Percentiles rank a stretch among this genome's conserved stretches.
phyloP scores from a whole-genome alignment of 2,329 filamentous ascomycete genomes.

The Ploettnerulaceae sp. region DNA sequence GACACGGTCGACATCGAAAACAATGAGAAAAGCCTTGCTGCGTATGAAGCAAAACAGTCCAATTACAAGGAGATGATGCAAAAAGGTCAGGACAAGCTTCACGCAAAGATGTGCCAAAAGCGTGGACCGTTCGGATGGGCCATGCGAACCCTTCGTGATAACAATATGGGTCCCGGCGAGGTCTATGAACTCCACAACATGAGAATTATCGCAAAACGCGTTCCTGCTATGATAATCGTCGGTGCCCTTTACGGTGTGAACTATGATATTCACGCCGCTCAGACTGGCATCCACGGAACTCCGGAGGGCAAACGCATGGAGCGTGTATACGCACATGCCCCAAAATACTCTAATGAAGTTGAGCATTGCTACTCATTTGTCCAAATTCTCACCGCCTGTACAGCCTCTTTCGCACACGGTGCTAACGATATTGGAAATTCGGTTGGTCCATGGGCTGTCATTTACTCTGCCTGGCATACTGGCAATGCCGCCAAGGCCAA shows the following conservation, averaged over 20 bases:
- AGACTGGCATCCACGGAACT: slow-evolving; percentile 64
- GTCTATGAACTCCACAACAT: slow-evolving; percentile 74
- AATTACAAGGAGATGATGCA: slow-evolving; percentile 58
- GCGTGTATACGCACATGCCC: slow-evolving; percentile 56
- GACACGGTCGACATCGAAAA: slow-evolving; percentile 27
- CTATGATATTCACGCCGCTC: slow-evolving; percentile 78
- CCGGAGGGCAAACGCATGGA: slow-evolving; percentile 70
- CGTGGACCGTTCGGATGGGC: slow-evolving; percentile 74
- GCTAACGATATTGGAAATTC: slow-evolving; percentile 74
- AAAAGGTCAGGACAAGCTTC: slow-evolving; percentile 51
- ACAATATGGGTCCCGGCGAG: slow-evolving; percentile 66
- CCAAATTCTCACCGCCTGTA: slow-evolving; percentile 49
- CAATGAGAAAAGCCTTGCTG: slow-evolving; percentile 42
- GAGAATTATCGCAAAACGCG: slow-evolving; percentile 54
- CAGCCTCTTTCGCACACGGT: slow-evolving; percentile 55
- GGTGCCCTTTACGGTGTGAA: slow-evolving; percentile 60
- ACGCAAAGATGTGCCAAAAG: slow-evolving; percentile 57
- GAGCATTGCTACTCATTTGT: slow-evolving; percentile 56
- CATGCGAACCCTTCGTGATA: slow-evolving; percentile 70
- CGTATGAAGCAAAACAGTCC: no score
- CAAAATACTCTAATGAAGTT: slow-evolving; percentile 65
- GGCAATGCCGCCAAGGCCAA: slow-evolving; percentile 57
- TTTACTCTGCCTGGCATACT: slow-evolving; percentile 63
- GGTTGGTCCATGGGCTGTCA: slow-evolving; percentile 64
- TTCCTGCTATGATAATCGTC: slow-evolving; percentile 62